A percentile compares a stretch with the other conserved stretches of the same genome.
Conservation (phyloP, 2,329 filamentous ascomycete genomes). For the Chalaropsis ovoidea region DNA sequence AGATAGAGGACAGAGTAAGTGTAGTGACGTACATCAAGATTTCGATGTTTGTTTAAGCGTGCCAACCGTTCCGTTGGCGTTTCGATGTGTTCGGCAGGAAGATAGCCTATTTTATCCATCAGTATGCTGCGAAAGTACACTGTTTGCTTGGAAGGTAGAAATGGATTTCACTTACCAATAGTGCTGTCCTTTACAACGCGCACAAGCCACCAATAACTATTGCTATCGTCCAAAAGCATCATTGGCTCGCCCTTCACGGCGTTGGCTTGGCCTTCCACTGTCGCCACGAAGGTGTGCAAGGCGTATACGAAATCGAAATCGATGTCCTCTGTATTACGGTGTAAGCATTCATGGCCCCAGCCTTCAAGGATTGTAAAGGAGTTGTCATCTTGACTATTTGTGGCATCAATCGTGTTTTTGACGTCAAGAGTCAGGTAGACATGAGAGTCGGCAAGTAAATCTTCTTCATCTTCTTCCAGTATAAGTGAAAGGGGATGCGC, state of each 20-base stretch:
- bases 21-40: constrained; percentile 68
- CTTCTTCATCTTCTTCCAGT: constrained; percentile 12
- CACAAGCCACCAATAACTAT: constrained; percentile 99
- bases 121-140: constrained; percentile 27
- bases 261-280: constrained; percentile 95
- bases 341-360: constrained; percentile 78
- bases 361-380: constrained; percentile 58
- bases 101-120: constrained; percentile 54
- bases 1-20: background rate
- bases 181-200: constrained; percentile 95
- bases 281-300: constrained; percentile 92
- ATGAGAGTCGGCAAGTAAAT: constrained; percentile 22
- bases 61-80: constrained; percentile 91
- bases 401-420: background rate
- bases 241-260: constrained; percentile 97
- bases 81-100: constrained; percentile 96
- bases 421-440: constrained; percentile 42
- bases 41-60: constrained; percentile 91
- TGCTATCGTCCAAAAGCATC: constrained; percentile 95
- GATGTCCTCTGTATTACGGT: constrained; percentile 82
- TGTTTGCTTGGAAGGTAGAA: background rate
- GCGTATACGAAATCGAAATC: constrained; percentile 99
- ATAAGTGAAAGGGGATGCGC: constrained; percentile 17
- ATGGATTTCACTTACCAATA: constrained; percentile 48
- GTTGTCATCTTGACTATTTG: constrained; percentile 36